These are phyloP conservation scores for Penicillium canariense DNA, from an alignment of 495 filamentous ascomycete genomes.

Conservation along the genomic window DNA sequence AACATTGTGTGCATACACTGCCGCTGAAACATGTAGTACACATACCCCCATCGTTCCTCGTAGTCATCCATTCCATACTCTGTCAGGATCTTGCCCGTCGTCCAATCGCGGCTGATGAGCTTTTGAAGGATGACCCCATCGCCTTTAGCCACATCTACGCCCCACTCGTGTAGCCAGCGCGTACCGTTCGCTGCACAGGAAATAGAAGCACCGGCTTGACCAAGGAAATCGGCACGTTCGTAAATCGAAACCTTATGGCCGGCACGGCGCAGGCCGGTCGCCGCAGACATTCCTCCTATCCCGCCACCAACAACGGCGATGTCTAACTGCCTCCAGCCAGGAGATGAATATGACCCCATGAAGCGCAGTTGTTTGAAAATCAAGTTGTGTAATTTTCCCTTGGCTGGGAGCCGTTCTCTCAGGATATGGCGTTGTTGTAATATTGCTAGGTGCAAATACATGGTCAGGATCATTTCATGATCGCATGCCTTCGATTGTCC, in stretches of 20 bases:
- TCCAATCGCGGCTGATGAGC: conserved; percentile 50
- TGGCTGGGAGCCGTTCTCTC: background rate
- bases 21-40: conserved; percentile 56
- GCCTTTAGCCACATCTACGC: conserved; percentile 39
- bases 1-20: conserved; percentile 55
- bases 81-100: conserved; percentile 42
- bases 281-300: conserved; percentile 63
- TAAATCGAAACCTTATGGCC: conserved; percentile 58
- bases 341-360: background rate
- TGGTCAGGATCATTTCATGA: background rate
- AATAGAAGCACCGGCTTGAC: conserved; percentile 44
- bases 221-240: conserved; percentile 38
- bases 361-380: background rate
- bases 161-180: conserved; percentile 46
- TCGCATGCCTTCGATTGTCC: background rate
- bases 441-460: background rate
- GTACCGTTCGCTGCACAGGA: conserved; percentile 45
- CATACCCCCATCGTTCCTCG: conserved; percentile 42
- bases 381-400: background rate
- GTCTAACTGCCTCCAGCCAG: conserved; percentile 36
- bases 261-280: conserved; percentile 59
- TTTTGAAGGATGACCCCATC: conserved; percentile 46
- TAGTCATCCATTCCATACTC: conserved; percentile 45
- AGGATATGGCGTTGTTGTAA: background rate
- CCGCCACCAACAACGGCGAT: conserved; percentile 64